Percentiles rank a stretch among this genome's conserved stretches.
Evolutionary conservation across 495 filamentous ascomycete genomes (phyloP).

Genomic region (Xylaria cubensis): DNA sequence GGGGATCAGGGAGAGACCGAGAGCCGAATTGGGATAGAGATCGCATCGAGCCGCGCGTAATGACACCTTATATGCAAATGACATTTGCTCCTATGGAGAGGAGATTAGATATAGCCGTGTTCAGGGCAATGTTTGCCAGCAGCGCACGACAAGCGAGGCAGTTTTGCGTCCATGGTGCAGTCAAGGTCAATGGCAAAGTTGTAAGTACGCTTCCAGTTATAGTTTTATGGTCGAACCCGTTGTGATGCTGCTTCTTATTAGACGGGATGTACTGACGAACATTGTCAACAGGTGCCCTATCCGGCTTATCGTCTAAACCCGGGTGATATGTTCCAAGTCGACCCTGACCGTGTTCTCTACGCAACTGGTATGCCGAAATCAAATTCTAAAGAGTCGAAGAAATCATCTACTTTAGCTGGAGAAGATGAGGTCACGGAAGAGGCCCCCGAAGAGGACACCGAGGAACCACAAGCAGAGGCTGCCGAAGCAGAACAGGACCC

Average conservation of each 20-base stretch:
- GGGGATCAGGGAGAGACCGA: conserved; percentile 72
- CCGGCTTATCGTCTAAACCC: conserved; percentile 96
- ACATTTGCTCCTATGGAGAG: conserved; percentile 89
- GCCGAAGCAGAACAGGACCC: conserved; percentile 41
- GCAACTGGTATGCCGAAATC: conserved; percentile 82
- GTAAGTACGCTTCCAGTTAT: conserved; percentile 51
- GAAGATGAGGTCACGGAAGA: conserved; percentile 38
- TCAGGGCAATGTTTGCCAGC: conserved; percentile 90
- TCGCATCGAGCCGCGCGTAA: background rate
- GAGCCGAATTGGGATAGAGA: conserved; percentile 10
- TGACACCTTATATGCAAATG: conserved; percentile 90
- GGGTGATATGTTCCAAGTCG: conserved; percentile 96
- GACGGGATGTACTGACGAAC: background rate
- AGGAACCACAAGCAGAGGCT: conserved; percentile 33
- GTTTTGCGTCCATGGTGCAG: conserved; percentile 88
- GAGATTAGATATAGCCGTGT: conserved; percentile 88
- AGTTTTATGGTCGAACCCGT: conserved; percentile 3
- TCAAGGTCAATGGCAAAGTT: conserved; percentile 96
- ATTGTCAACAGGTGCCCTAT: conserved; percentile 75
- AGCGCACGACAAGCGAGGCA: conserved; percentile 94
- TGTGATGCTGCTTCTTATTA: background rate
- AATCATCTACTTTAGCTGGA: conserved; percentile 18
- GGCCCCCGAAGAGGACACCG: conserved; percentile 34
- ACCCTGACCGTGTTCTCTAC: conserved; percentile 82
- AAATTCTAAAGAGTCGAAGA: conserved; percentile 13